Evolutionary conservation across 176 grass and related monocot species (phyloP).

Genomic region (Bolboschoenus planiculmis): DNA sequence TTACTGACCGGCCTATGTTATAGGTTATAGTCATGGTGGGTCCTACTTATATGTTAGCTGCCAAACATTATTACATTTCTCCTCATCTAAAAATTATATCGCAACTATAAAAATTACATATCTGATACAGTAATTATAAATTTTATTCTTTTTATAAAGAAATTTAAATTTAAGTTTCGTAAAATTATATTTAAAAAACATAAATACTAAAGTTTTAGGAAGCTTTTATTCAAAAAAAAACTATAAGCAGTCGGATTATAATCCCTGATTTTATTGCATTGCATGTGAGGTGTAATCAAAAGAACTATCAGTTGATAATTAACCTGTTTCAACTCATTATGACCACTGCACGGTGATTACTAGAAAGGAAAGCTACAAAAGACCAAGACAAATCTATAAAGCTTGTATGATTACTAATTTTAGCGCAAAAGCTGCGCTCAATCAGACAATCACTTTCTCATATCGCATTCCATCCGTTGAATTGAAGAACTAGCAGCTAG

Average conservation of each 20-base stretch:
- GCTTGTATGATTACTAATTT: neutral
- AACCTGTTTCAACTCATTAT: neutral
- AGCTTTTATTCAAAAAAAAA: too few species aligned
- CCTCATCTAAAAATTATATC: too few species aligned
- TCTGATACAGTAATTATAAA: too few species aligned
- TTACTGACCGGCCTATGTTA: slow-evolving; percentile 9
- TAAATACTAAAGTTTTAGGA: too few species aligned
- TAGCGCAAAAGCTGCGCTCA: neutral
- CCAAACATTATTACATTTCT: neutral
- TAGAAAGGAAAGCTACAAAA: neutral
- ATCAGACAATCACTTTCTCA: slow-evolving; percentile 10
- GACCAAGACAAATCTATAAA: neutral
- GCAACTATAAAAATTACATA: too few species aligned
- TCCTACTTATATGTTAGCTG: neutral
- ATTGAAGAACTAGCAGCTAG: neutral
- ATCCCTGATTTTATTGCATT: too few species aligned
- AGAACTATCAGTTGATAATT: too few species aligned
- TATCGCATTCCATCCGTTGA: slow-evolving; percentile 2
- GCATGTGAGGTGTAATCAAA: too few species aligned
- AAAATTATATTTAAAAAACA: too few species aligned
- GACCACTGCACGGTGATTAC: neutral
- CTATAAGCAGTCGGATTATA: too few species aligned
- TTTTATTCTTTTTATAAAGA: too few species aligned
- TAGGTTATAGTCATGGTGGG: neutral
- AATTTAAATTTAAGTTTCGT: too few species aligned